Base-by-base conservation (phyloP, 495 filamentous ascomycete genomes). In the Saxispiralis lemnorum region DNA sequence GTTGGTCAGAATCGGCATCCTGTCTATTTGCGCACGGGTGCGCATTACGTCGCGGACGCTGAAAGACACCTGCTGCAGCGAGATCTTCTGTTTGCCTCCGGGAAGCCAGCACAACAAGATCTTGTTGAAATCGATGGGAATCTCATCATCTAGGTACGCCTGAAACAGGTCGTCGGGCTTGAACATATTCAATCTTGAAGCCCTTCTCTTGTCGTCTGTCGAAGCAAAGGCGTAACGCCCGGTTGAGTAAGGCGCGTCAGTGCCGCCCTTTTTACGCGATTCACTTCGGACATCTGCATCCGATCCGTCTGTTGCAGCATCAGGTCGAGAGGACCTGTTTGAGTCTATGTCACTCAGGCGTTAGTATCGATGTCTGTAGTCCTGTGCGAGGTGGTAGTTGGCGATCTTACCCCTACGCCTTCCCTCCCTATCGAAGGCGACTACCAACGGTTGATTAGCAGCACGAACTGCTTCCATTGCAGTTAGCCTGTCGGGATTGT, bases 31-130 rank as follows among this genome's bases (percentile, higher is more conserved):
- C 34, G 49, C 9, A 10, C 32, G 38, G 6, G 50, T 53, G 21
- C 45, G 41, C 7, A 53, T 19, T 15, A 41, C 44, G 34, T 53
- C 50, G 20, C 43, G 45, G 38, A 44, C 24, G 41, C 46, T 41
- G 46, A 49, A 53, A 6, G 1, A 1, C 7, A 38, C 41, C 16
- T 53, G 46, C 41, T 35, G 19, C 2, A 53, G 46, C 2, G 31
- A 17, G 10, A 6, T 33, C 41, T 38, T 28, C 37, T 49, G 41
- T 49, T 53, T 21, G 24, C 24, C 24, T 4, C 41, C 31, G 13
- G 50, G 46, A 15, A 38, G 42, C 50, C 50, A 53, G 34, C 31
- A 28, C 15, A 49, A 42, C 10, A 38, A 13, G 32, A 49, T 41
- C 12, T 49, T 18, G 20, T 48, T 44, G 46, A 9, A 31, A 9